Percentiles rank a stretch among this genome's conserved stretches.
Conservation (phyloP, 2,329 filamentous ascomycete genomes). For the Coniella vitis region DNA sequence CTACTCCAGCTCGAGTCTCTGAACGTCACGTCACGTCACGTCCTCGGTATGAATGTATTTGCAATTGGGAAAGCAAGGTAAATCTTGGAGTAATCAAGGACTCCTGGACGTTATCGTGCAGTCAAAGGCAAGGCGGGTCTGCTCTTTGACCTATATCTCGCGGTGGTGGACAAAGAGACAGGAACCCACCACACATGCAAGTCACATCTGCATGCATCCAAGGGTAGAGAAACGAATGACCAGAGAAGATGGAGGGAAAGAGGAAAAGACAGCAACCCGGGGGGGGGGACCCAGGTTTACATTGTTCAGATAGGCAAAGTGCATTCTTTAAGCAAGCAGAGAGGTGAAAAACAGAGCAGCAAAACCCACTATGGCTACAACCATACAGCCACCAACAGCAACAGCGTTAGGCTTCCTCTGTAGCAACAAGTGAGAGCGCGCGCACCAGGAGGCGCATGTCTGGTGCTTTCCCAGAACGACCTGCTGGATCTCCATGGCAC, state of each 20-base stretch:
- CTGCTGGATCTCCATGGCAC: too few species aligned
- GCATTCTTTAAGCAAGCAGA: constrained; percentile 15
- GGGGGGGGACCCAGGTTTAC: neutral
- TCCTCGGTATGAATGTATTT: too few species aligned
- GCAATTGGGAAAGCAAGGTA: too few species aligned
- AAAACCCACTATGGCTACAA: neutral
- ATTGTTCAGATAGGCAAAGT: neutral
- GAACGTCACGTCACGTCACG: too few species aligned
- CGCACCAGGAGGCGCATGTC: too few species aligned
- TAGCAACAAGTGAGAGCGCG: neutral
- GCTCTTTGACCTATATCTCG: constrained; percentile 6
- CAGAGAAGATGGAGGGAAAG: neutral
- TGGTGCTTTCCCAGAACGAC: too few species aligned
- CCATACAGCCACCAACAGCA: neutral
- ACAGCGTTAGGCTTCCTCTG: constrained; percentile 6
- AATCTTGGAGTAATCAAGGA: neutral
- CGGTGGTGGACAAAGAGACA: constrained; percentile 4
- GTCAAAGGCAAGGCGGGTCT: neutral
- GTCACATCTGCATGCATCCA: constrained; percentile 11
- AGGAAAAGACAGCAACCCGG: neutral
- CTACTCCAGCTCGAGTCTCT: too few species aligned
- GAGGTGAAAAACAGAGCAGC: neutral
- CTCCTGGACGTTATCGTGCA: too few species aligned
- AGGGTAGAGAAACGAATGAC: constrained; percentile 11
- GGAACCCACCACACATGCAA: constrained; percentile 2